Base-by-base conservation (phyloP, 176 grass and related monocot species). In the Canna indica region DNA sequence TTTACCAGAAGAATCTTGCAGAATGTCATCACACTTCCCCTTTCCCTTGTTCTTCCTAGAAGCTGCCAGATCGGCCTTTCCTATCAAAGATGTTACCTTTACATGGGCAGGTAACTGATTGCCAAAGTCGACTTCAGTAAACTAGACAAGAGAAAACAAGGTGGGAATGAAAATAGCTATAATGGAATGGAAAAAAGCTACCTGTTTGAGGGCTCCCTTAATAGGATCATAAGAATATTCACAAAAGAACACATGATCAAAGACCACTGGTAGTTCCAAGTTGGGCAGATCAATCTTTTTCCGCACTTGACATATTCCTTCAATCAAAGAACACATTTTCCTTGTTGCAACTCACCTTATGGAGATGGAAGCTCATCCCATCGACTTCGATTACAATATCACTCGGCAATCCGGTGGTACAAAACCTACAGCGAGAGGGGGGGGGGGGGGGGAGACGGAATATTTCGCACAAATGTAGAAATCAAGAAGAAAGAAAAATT, bases 301-400 rank as follows among this genome's bases (percentile, higher is more conserved):
- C 75, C 75, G 77, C 67, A 99, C 81, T 84, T 99, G 80, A 53
- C 94, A 99, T 82, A 93, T 99, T 31, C 94, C 94, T 59, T 99
- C 84, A 73, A 93, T 80, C 82, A 82, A n/a, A n/a, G n/a, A n/a
- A n/a, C n/a, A n/a, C n/a, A n/a, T n/a, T n/a, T n/a, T n/a, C n/a
- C n/a, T n/a, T n/a, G 29, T 45, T 27, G 9, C 64, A 30, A 20
- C 45, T 25, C 30, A 97, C 93, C 94, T 80, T 97, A 50, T 97
- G 94, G 75, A 97, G 89, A 73, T 97, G 94, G 86, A 97, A 97
- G 77, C 64, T 79, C 94, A 97, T 97, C 64, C 87, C 86, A 7
- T 83, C 64, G 13, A 97, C 94, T 80, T 93, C 82, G 68, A 97
- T 81, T 15, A 87, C 82, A 69, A 90, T 82, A 82, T 97, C 94